Evolutionary conservation across 2,329 filamentous ascomycete genomes (phyloP).

Genomic region (Sporothrix euskadiensis): DNA sequence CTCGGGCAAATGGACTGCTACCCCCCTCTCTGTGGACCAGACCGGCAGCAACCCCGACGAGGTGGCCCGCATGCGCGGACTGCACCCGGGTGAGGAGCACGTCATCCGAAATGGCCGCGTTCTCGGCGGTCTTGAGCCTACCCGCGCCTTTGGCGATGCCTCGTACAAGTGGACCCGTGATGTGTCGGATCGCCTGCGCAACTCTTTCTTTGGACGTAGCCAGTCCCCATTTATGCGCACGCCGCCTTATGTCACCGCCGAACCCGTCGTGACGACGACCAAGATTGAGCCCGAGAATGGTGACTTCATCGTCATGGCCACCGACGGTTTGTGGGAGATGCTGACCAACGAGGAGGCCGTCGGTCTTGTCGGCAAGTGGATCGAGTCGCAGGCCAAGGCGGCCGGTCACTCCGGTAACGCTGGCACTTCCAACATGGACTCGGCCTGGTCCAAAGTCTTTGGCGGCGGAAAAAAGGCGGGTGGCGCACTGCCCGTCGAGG

Average conservation of each 20-base stretch:
- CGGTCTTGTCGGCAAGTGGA: conserved; percentile 93
- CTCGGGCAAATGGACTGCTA: conserved; percentile 91
- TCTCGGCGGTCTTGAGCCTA: conserved; percentile 87
- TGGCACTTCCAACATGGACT: conserved; percentile 45
- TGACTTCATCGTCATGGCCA: conserved; percentile 95
- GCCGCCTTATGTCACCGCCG: conserved; percentile 94
- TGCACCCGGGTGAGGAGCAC: conserved; percentile 85
- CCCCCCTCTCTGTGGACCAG: conserved; percentile 86
- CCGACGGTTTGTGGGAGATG: conserved; percentile 98
- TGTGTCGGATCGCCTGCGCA: conserved; percentile 77
- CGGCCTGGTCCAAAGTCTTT: conserved; percentile 67
- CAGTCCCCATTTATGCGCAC: conserved; percentile 78
- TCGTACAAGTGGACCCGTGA: conserved; percentile 95
- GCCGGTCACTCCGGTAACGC: conserved; percentile 27
- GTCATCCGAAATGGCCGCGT: conserved; percentile 89
- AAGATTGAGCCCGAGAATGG: conserved; percentile 85
- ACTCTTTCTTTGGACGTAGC: conserved; percentile 82
- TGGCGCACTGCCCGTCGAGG: conserved; percentile 70
- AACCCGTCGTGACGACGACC: conserved; percentile 91
- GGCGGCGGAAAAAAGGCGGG: conserved; percentile 34
- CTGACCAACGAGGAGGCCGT: conserved; percentile 97
- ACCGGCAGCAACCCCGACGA: conserved; percentile 88
- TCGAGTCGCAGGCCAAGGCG: conserved; percentile 62
- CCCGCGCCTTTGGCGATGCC: conserved; percentile 92
- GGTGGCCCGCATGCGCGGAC: conserved; percentile 74